These are phyloP conservation scores for Auriscalpium orientale DNA, from an alignment of 768 basidiomycete genomes.

Conservation along the genomic window DNA sequence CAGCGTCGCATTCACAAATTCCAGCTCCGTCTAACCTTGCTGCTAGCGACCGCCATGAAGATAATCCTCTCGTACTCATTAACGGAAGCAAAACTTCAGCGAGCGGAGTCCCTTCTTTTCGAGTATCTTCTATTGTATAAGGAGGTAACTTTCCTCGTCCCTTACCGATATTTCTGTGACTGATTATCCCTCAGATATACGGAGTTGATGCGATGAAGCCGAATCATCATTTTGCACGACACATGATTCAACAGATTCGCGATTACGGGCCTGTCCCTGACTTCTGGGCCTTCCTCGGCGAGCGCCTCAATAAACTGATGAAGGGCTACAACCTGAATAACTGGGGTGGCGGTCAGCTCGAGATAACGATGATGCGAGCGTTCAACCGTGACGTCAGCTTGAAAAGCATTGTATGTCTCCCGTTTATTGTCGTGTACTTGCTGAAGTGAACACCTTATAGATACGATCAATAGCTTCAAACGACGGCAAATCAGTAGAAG, in stretches of 20 bases:
- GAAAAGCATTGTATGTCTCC: background rate
- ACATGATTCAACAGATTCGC: constrained; percentile 6
- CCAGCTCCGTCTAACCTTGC: background rate
- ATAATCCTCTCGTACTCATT: background rate
- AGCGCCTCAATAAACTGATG: constrained; percentile 15
- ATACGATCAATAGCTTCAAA: no score
- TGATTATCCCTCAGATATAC: constrained; percentile 20
- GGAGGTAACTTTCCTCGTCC: background rate
- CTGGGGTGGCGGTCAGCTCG: constrained; percentile 24
- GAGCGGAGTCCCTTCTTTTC: background rate
- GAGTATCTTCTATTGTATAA: constrained; percentile 2
- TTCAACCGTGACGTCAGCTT: constrained; percentile 14
- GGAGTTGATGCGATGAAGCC: constrained; percentile 23
- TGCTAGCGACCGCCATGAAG: background rate
- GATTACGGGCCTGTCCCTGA: constrained; percentile 15
- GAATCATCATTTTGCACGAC: constrained; percentile 12
- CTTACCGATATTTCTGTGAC: background rate
- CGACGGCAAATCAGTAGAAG: no score
- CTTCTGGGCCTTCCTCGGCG: constrained; percentile 14
- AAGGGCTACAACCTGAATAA: constrained; percentile 21
- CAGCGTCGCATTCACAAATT: background rate
- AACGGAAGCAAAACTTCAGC: background rate
- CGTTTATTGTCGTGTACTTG: no score
- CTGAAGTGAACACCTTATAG: no score
- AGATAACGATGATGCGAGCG: constrained; percentile 21